These are phyloP conservation scores for Nidula microcarpa DNA, from an alignment of 768 basidiomycete genomes.

Conservation along the genomic window DNA sequence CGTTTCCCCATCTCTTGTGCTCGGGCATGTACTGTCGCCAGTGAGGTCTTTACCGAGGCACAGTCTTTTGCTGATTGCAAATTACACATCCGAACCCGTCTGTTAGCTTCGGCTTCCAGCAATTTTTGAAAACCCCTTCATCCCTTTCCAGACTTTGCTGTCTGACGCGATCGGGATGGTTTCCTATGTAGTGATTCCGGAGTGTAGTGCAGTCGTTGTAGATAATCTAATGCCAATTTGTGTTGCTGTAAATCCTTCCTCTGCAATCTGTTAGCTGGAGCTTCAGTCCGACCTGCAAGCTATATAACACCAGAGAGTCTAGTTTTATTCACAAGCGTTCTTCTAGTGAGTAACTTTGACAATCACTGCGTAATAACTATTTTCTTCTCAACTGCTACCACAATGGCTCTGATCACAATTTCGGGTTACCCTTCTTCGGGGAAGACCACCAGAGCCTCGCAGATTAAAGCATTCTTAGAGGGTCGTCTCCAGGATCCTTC, in stretches of 20 bases:
- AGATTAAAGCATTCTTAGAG: constrained; percentile 61
- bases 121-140: constrained; percentile 76
- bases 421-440: constrained; percentile 87
- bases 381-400: neutral
- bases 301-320: too few relatives aligned
- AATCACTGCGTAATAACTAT: neutral
- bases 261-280: too few relatives aligned
- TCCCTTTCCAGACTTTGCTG: too few relatives aligned
- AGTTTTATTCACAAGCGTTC: too few relatives aligned
- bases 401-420: constrained; percentile 91
- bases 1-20: constrained; percentile 75
- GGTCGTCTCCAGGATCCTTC: constrained; percentile 39
- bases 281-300: too few relatives aligned
- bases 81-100: constrained; percentile 96
- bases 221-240: too few relatives aligned
- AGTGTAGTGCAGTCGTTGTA: too few relatives aligned
- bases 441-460: constrained; percentile 69
- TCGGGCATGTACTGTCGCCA: constrained; percentile 94
- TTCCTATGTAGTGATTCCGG: too few relatives aligned
- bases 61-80: constrained; percentile 96
- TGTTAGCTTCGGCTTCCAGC: constrained; percentile 83
- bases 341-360: too few relatives aligned
- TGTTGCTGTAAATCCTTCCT: too few relatives aligned
- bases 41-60: constrained; percentile 96
- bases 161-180: too few relatives aligned